phyloP scores from a whole-genome alignment of 768 basidiomycete genomes.

The Steccherinum ochraceum region DNA sequence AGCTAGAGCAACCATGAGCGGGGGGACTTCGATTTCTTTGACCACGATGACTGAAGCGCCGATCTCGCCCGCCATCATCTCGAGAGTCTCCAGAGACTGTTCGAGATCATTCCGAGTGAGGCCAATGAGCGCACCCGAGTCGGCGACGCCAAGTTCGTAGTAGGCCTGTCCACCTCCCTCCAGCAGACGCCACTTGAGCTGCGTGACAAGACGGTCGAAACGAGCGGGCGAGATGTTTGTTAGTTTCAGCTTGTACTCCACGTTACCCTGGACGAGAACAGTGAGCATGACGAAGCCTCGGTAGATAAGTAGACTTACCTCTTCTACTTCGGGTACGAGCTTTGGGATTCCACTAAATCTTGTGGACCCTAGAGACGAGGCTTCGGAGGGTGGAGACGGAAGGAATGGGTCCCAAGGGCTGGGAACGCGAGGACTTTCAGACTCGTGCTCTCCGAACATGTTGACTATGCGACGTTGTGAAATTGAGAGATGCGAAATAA shows the following conservation, averaged over 20 bases:
- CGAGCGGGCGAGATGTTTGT: conserved; percentile 70
- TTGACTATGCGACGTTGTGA: neutral
- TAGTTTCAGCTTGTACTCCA: conserved; percentile 93
- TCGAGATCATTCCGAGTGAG: conserved; percentile 69
- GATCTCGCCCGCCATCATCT: conserved; percentile 91
- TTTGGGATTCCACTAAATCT: conserved; percentile 42
- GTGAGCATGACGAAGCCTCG: too few species aligned
- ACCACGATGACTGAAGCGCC: conserved; percentile 89
- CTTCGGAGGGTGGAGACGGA: conserved; percentile 40
- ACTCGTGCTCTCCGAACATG: conserved; percentile 73
- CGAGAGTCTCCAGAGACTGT: conserved; percentile 77
- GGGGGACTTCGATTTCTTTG: conserved; percentile 79
- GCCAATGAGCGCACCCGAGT: conserved; percentile 84
- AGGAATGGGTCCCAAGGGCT: conserved; percentile 81
- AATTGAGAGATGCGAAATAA: conserved; percentile 9
- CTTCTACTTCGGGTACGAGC: conserved; percentile 72
- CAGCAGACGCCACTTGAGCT: conserved; percentile 85
- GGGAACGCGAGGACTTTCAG: conserved; percentile 68
- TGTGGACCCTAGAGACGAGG: conserved; percentile 22
- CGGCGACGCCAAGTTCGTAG: conserved; percentile 63
- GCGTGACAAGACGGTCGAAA: conserved; percentile 82
- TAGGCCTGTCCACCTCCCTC: conserved; percentile 51
- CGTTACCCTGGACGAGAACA: conserved; percentile 54
- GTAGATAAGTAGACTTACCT: conserved; percentile 36
- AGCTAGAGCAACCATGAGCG: conserved; percentile 33